Percentiles rank a stretch among this genome's conserved stretches.
phyloP scores from a whole-genome alignment of 306 rosid genomes.

The Cicer pinnatifidum region DNA sequence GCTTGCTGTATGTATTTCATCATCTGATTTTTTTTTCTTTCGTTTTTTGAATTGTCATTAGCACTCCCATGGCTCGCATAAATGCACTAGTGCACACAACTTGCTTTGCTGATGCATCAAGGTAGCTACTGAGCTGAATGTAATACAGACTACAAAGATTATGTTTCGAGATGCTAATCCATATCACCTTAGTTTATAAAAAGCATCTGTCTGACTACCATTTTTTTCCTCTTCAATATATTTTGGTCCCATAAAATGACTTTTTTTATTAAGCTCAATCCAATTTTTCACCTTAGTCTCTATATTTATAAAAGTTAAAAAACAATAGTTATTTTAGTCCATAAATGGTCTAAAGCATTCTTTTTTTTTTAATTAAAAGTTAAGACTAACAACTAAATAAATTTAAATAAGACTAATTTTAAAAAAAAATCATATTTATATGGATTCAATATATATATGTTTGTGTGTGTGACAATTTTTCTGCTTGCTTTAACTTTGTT shows the following conservation, averaged over 20 bases:
- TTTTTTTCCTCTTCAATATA: neutral
- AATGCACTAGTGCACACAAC: slow-evolving; percentile 88
- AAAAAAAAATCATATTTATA: neutral
- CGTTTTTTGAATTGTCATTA: slow-evolving; percentile 40
- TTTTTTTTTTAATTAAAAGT: slow-evolving; percentile 1
- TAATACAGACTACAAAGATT: slow-evolving; percentile 36
- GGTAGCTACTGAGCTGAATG: slow-evolving; percentile 60
- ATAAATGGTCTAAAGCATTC: neutral
- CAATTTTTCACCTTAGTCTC: neutral
- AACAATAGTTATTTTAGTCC: neutral
- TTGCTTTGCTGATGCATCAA: slow-evolving; percentile 90
- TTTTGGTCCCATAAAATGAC: neutral
- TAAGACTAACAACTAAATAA: neutral
- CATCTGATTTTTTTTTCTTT: slow-evolving; percentile 27
- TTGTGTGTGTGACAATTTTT: neutral
- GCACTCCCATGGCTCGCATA: slow-evolving; percentile 81
- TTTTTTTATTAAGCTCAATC: neutral
- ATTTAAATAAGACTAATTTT: neutral
- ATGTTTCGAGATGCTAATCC: slow-evolving; percentile 36
- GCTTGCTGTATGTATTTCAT: slow-evolving; percentile 31
- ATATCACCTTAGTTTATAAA: slow-evolving; percentile 26
- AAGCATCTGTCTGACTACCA: neutral
- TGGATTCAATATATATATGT: slow-evolving; percentile 7
- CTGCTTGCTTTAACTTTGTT: slow-evolving; percentile 39
- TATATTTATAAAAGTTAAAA: neutral